Evolutionary conservation across 2,329 filamentous ascomycete species (phyloP), one percentile per base, ranked within the genome.

Genomic region (Claviceps citrina): DNA sequence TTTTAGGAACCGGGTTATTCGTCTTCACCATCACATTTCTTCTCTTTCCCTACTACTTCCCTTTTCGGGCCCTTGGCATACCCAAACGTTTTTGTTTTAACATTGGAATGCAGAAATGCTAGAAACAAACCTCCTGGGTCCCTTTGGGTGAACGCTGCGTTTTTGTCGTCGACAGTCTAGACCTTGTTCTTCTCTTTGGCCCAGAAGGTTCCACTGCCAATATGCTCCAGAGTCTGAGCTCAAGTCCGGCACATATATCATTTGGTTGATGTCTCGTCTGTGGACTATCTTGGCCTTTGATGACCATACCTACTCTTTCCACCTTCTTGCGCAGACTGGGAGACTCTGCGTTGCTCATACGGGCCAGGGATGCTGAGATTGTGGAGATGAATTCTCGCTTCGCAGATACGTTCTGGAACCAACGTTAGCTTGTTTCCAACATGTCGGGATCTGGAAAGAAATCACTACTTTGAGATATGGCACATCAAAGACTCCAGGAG

Each of bases 401-500:
- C 2, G 51, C 47, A 9, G 48, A 46, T 28, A 60, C 26, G 7
- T 36, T 38, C 58, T 60, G 9, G 1, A 8, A n/a, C 10, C 6
- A 9, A 8, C 9, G 15, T 49, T 20, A 51, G 46, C 24, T 30
- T n/a, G 7, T 9, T 8, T 5, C 22, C 13, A 7, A 6, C 10
- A 1, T 10, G 18, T n/a, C 9, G 2, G 5, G 15, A 18, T 6
- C 13, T 42, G 4, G n/a, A 3, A 28, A 19, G 10, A 18, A 5
- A 20, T n/a, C n/a, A n/a, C 27, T 49, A 61, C 61, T 46, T 54
- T 53, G 10, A 63, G 48, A 47, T 61, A 61, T 13, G 50, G 46
- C 20, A 57, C 47, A 37, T 61, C 47, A 22, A 64, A 63, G 13
- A 63, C 57, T 13, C 56, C 56, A 0, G 61, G 61, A 4, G 51